Base-by-base conservation (phyloP, 2,329 filamentous ascomycete species). In the Onygenales sp. region DNA sequence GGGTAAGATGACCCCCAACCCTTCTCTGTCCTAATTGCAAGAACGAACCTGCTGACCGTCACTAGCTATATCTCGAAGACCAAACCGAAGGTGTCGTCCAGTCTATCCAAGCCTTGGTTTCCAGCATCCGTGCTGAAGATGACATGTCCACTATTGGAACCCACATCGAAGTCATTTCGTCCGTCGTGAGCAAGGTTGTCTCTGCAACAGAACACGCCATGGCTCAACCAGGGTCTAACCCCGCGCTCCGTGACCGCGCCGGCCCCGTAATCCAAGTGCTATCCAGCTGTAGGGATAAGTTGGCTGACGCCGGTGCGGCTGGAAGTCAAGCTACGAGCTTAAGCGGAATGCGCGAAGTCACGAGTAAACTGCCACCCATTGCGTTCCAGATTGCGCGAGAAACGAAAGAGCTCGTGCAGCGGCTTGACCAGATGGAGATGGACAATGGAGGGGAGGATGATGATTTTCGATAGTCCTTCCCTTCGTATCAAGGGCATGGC, bases 341-440 rank as follows among this genome's bases (percentile, higher is more conserved):
- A 13, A 74, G 75, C 42, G 72, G 80, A 46, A 58, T 70, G 17
- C 71, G 69, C 6, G 75, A 76, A 63, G 85, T 85, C 75, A 85
- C 80, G 52, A 83, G 86, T 66, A 84, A 81, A 32, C 72, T 95
- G 49, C 88, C 88, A 9, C 88, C 88, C 2, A 83, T 93, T 60
- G 88, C 88, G n/a, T 94, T 94, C 69, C 86, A 89, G 69, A 86
- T 92, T 65, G 88, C 87, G 6, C 79, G 86, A 55, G 86, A 90
- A 69, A 87, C 86, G 50, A 93, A 92, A 74, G 88, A 87, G 65
- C 72, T 88, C 55, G 79, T 82, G 9, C 68, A 75, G 27, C 67
- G 73, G 36, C 67, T 78, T 34, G 76, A 79, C 51, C 62, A 64
- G 3, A 59, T 69, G 52, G 63, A 70, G 33, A 58, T 63, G 31